Conservation (phyloP, 2,329 filamentous ascomycete species). For the Neopestalotiopsis rosae region DNA sequence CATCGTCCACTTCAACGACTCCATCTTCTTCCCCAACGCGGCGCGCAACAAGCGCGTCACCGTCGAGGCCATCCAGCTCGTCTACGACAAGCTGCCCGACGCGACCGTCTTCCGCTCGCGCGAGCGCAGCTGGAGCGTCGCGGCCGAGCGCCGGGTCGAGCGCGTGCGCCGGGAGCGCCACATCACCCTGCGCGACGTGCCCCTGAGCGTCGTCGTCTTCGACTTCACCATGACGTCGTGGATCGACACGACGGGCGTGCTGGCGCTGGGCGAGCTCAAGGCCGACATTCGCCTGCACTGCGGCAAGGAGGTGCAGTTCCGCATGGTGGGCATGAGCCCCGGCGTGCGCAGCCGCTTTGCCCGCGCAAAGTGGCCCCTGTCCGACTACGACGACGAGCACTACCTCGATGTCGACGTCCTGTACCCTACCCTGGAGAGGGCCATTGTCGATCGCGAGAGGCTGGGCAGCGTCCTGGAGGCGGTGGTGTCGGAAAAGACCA, state of each 20-base stretch:
- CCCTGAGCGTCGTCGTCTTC: slow-evolving; percentile 34
- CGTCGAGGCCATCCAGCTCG: slow-evolving; percentile 37
- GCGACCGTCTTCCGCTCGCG: slow-evolving; percentile 22
- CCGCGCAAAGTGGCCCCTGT: slow-evolving; percentile 33
- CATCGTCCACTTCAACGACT: slow-evolving; percentile 61
- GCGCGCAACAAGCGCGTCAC: slow-evolving; percentile 43
- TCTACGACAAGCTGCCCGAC: slow-evolving; percentile 32
- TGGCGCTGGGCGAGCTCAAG: slow-evolving; percentile 36
- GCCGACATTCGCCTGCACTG: slow-evolving; percentile 36
- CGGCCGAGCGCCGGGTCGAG: slow-evolving; percentile 31
- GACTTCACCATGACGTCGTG: slow-evolving; percentile 36
- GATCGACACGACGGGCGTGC: slow-evolving; percentile 36
- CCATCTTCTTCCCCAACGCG: slow-evolving; percentile 67
- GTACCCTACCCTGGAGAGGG: slow-evolving; percentile 34
- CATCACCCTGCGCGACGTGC: slow-evolving; percentile 30
- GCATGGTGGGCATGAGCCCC: slow-evolving; percentile 31
- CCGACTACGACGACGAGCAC: slow-evolving; percentile 29
- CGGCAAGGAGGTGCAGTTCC: slow-evolving; percentile 32
- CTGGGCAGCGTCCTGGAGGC: slow-evolving; percentile 32
- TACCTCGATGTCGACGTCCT: slow-evolving; percentile 31
- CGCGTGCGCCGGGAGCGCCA: slow-evolving; percentile 30
- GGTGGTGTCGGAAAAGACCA: slow-evolving; percentile 32
- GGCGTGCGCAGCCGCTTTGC: slow-evolving; percentile 30
- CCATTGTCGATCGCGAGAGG: slow-evolving; percentile 33
- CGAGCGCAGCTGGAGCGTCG: slow-evolving; percentile 37